phyloP scores from a whole-genome alignment of 2,329 filamentous ascomycete species.

The Arthrobotrys megalospora region DNA sequence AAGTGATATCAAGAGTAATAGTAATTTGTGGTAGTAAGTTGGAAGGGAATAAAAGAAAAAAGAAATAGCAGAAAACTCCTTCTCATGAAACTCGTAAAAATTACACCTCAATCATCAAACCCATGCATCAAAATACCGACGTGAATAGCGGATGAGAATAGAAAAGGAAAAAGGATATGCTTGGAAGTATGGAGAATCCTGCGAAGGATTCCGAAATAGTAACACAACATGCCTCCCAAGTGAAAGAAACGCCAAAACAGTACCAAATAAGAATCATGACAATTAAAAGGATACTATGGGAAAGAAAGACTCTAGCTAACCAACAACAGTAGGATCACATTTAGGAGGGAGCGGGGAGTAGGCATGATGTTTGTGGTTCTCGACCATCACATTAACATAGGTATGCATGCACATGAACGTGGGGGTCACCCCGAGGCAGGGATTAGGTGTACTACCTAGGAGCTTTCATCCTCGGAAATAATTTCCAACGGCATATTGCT shows the following conservation, averaged over 20 bases:
- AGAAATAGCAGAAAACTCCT: constrained; percentile 5
- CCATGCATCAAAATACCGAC: constrained; percentile 22
- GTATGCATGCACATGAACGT: neutral
- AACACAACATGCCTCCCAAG: neutral
- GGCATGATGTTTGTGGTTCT: neutral
- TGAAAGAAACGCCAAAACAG: neutral
- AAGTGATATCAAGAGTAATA: neutral
- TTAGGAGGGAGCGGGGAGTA: neutral
- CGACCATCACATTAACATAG: neutral
- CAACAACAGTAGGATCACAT: neutral
- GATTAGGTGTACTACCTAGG: constrained; percentile 3
- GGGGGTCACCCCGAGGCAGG: neutral
- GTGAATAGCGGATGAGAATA: neutral
- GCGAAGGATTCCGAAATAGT: constrained; percentile 1
- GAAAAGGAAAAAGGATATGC: constrained; percentile 2
- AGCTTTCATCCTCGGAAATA: constrained; percentile 25
- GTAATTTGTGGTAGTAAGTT: neutral
- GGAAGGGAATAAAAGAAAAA: too few relatives aligned
- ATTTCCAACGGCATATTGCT: constrained; percentile 26
- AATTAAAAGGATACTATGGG: neutral
- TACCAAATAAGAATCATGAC: neutral
- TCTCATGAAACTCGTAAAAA: constrained; percentile 12
- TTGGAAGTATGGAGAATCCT: constrained; percentile 16
- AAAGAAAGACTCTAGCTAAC: neutral
- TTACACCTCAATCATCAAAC: constrained; percentile 1